Conservation (phyloP, 305 asterid genomes). For the Rubia peregrina region DNA sequence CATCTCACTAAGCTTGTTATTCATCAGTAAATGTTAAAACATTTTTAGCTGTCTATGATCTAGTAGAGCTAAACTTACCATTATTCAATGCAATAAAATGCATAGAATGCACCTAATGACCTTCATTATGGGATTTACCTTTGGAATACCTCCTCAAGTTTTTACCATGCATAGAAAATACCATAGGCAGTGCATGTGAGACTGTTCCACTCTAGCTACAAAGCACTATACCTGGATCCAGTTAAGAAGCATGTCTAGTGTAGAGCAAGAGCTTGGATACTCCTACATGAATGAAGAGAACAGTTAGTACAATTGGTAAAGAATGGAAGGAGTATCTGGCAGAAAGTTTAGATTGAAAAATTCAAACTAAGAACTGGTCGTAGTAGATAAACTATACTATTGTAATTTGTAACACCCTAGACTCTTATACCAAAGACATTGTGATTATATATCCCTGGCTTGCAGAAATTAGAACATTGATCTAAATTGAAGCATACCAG, state of each 20-base stretch:
- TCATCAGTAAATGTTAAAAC: neutral
- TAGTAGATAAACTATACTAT: neutral
- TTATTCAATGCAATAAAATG: neutral
- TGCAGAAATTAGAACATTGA: conserved; percentile 20
- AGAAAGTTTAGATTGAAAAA: neutral
- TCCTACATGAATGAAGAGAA: conserved; percentile 36
- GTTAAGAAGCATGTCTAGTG: conserved; percentile 66
- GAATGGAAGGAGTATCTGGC: neutral
- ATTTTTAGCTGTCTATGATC: neutral
- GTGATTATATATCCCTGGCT: conserved; percentile 15
- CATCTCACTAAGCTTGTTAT: neutral
- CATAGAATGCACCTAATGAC: neutral
- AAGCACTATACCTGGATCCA: conserved; percentile 75
- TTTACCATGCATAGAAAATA: neutral
- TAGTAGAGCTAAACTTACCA: neutral
- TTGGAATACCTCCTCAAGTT: neutral
- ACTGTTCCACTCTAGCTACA: neutral
- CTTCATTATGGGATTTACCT: neutral
- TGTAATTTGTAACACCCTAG: neutral
- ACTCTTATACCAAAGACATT: neutral
- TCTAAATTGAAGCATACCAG: conserved; percentile 44
- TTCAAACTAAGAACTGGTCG: neutral
- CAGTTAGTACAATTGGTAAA: conserved; percentile 4
- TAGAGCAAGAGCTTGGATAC: conserved; percentile 39
- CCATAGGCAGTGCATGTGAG: neutral